These are phyloP conservation scores for Entomophthora muscae DNA, from an alignment of 371 early-diverging fungal species.

Conservation along the genomic window DNA sequence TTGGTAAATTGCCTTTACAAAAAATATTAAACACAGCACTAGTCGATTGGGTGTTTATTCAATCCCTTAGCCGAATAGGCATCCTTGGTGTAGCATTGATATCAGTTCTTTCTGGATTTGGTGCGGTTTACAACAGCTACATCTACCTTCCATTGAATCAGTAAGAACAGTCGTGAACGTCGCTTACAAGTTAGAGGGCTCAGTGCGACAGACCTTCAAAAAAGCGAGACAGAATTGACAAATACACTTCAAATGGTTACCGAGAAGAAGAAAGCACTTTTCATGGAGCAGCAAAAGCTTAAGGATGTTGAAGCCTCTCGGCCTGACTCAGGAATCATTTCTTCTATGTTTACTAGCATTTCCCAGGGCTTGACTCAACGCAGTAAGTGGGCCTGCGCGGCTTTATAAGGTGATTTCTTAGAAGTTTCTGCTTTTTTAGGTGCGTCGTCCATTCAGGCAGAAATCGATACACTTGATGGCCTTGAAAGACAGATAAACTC, in stretches of 20 bases:
- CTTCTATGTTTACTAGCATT: neutral
- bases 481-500: constrained; percentile 33
- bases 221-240: constrained; percentile 20
- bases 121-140: constrained; percentile 81
- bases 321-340: neutral
- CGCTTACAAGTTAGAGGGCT: neutral
- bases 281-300: constrained; percentile 31
- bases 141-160: constrained; percentile 37
- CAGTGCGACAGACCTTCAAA: neutral
- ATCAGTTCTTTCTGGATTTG: constrained; percentile 85
- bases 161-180: neutral
- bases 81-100: constrained; percentile 80
- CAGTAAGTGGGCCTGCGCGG: neutral
- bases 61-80: constrained; percentile 51
- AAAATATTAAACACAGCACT: neutral
- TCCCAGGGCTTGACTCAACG: neutral
- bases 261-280: constrained; percentile 34
- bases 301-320: constrained; percentile 23
- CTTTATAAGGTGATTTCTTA: no score
- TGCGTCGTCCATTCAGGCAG: constrained; percentile 16
- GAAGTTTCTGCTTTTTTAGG: neutral
- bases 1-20: neutral
- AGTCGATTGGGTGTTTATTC: neutral
- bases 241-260: constrained; percentile 32
- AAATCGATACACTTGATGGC: constrained; percentile 39